Base-by-base conservation (phyloP, 768 basidiomycete species). In the Tubosaeta sp. region DNA sequence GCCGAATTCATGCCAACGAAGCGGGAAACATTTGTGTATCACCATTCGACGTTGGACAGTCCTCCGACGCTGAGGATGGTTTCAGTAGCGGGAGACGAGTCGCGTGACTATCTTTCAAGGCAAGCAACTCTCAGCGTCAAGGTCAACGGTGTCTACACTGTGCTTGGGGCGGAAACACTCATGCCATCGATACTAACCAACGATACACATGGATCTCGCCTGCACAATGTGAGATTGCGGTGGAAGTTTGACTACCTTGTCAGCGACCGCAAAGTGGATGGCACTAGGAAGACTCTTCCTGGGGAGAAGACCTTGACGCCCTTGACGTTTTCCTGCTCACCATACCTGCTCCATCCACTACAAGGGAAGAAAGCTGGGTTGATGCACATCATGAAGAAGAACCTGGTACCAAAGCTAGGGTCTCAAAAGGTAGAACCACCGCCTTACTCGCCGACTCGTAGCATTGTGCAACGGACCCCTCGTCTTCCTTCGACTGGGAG, bases 161-260 rank as follows among this genome's bases (percentile, higher is more conserved):
- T 92, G 12, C 76, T 76, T 25, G 90, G 90, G 9, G 73, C 70
- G 27, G 91, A 93, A 63, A 69, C 73, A 13, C 61, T 68, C 16
- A 14, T 49, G 22, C 41, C 56, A 34, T 39, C 59, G 34, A 56
- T 59, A 11, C 53, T 52, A 10, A 60, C 61, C 34, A 34, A 52
- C 31, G 60, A 66, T 25, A 46, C 41, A 8, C 53, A 43, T 7
- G 66, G 55, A 9, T 32, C 30, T 30, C 57, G 59, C 21, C 48
- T 44, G 44, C 68, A 67, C 4, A 65, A 69, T 27, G 63, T 64
- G 19, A 80, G 76, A 50, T 69, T 89, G 16, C 70, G 71, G 21
- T 93, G 91, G 92, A 80, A 80, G 49, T 86, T 94, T 55, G 86
- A 88, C 49, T 94, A 94, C 63, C 61, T 83, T 29, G 86, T 94